Evolutionary conservation across 2,329 filamentous ascomycete species (phyloP).

Genomic region (Fusarium sp.): DNA sequence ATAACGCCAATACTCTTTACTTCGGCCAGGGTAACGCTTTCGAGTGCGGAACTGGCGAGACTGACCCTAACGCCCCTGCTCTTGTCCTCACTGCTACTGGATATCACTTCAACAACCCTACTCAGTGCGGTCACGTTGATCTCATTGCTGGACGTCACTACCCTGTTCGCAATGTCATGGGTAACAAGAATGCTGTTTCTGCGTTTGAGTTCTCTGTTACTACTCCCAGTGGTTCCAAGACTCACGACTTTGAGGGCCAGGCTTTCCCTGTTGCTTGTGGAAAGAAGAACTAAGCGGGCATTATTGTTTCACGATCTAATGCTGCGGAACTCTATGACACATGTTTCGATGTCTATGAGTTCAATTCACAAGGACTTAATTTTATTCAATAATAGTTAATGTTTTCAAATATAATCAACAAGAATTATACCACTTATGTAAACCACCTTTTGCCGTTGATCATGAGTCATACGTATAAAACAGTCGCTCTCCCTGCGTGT

Average conservation of each 20-base stretch:
- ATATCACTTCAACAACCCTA: constrained; percentile 17
- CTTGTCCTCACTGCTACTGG: constrained; percentile 11
- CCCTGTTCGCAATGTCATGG: constrained; percentile 36
- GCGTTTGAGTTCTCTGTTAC: not conserved
- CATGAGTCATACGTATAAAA: not conserved
- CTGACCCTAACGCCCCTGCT: constrained; percentile 1
- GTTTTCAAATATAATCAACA: not conserved
- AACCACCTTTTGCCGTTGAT: rapidly evolving
- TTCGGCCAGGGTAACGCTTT: constrained; percentile 36
- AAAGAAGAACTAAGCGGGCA: not conserved
- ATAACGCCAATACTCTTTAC: constrained; percentile 37
- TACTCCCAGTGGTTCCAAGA: not conserved
- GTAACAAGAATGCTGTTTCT: constrained; percentile 13
- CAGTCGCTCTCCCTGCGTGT: not conserved
- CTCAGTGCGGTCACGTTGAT: constrained; percentile 23
- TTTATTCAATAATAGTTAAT: not conserved
- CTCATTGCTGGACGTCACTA: constrained; percentile 27
- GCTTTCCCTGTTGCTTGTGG: not conserved
- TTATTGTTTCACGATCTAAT: not conserved
- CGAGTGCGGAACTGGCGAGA: constrained; percentile 19
- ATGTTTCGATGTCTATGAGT: not conserved
- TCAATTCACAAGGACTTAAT: not conserved
- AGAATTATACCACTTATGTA: rapidly evolving
- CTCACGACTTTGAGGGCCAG: not conserved
- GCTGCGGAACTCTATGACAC: not conserved